phyloP scores from a whole-genome alignment of 805 yeast species.

The Zygosaccharomyces pseudorouxii region DNA sequence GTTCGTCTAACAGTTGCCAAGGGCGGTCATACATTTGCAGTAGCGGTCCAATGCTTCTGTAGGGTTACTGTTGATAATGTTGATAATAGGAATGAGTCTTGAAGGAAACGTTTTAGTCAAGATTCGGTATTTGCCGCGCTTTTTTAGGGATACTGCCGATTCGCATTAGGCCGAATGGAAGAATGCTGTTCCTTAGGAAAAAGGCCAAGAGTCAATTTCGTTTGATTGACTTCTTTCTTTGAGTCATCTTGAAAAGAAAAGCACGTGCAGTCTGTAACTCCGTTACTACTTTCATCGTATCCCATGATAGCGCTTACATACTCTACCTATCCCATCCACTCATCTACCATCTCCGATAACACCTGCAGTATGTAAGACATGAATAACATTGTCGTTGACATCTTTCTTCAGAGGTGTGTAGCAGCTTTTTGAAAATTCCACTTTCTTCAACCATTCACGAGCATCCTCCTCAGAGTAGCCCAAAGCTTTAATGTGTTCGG shows the following conservation, averaged over 20 bases:
- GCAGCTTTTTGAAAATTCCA: constrained; percentile 43
- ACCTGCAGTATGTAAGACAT: constrained; percentile 9
- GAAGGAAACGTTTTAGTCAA: not conserved
- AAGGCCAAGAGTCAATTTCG: not conserved
- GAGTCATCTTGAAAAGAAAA: not conserved
- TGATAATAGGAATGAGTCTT: not conserved
- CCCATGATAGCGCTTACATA: not conserved
- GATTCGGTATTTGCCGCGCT: not conserved
- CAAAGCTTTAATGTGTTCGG: constrained; percentile 59
- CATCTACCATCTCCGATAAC: not conserved
- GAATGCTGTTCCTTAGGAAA: not conserved
- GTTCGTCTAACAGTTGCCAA: not conserved
- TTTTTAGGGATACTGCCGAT: not conserved
- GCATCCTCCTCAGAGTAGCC: constrained; percentile 81
- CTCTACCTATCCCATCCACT: not conserved
- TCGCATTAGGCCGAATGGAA: constrained; percentile 10
- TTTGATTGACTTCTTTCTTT: too few species aligned
- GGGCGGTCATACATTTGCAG: not conserved
- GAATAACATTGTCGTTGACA: not conserved
- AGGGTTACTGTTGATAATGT: not conserved
- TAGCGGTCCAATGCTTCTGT: not conserved
- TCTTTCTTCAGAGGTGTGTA: not conserved
- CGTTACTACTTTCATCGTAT: not conserved
- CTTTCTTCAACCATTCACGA: constrained; percentile 75
- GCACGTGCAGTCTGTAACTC: not conserved